These are phyloP conservation scores for Populus davidiana DNA, from an alignment of 345 rosid genomes.

Conservation along the genomic window DNA sequence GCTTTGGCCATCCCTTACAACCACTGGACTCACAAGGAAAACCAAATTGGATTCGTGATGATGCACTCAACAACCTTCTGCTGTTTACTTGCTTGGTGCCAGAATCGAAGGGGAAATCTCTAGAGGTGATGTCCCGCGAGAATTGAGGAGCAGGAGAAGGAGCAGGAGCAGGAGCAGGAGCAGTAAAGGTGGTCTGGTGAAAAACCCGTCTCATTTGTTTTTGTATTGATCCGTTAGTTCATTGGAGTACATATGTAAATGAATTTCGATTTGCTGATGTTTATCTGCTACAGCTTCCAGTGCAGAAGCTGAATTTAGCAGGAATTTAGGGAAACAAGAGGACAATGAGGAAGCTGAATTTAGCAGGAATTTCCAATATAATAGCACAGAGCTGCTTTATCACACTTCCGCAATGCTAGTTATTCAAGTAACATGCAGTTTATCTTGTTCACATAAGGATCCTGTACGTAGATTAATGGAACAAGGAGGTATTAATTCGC, in stretches of 20 bases:
- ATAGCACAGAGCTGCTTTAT: neutral
- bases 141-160: slow-evolving; percentile 12
- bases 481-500: neutral
- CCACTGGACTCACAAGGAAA: slow-evolving; percentile 71
- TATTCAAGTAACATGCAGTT: slow-evolving; percentile 10
- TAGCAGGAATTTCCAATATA: neutral
- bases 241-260: too few relatives aligned
- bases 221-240: too few relatives aligned
- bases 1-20: slow-evolving; percentile 77
- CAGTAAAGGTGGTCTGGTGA: too few relatives aligned
- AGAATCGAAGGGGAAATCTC: slow-evolving; percentile 73
- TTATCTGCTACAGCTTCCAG: too few relatives aligned
- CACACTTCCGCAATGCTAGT: neutral
- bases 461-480: neutral
- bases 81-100: slow-evolving; percentile 73
- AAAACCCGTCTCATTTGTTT: too few relatives aligned
- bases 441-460: slow-evolving; percentile 8
- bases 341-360: neutral
- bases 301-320: neutral
- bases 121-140: slow-evolving; percentile 80
- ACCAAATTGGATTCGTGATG: slow-evolving; percentile 64
- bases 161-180: neutral
- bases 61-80: slow-evolving; percentile 75
- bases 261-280: too few relatives aligned
- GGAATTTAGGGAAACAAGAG: neutral